A percentile compares a stretch with the other conserved stretches of the same genome.
phyloP scores from a whole-genome alignment of 257 asterid species.

The Dorcoceras hygrometricum region DNA sequence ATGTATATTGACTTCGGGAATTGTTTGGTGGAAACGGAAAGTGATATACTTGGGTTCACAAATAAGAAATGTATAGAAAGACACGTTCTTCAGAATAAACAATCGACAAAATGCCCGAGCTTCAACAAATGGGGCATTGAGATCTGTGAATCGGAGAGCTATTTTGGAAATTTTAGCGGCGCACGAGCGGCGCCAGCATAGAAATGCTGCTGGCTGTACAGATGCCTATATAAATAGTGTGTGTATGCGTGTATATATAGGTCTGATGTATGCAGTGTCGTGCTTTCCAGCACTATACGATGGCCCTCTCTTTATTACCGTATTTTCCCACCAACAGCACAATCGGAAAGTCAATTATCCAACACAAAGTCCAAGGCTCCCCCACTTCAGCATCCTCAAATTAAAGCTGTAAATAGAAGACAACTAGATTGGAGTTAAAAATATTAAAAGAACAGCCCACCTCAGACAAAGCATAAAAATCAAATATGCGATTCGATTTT shows the following conservation, averaged over 20 bases:
- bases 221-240: conserved; percentile 23
- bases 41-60: conserved; percentile 24
- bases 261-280: not conserved
- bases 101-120: not conserved
- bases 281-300: conserved; percentile 13
- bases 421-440: conserved; percentile 22
- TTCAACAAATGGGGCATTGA: conserved; percentile 40
- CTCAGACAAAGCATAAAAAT: conserved; percentile 17
- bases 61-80: conserved; percentile 15
- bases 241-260: conserved; percentile 2
- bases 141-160: conserved; percentile 38
- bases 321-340: conserved; percentile 8
- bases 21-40: conserved; percentile 46
- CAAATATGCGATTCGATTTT: not conserved
- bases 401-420: conserved; percentile 25
- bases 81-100: conserved; percentile 22
- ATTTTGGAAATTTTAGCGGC: conserved; percentile 40
- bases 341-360: conserved; percentile 37
- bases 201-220: conserved; percentile 34
- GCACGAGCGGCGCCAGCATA: conserved; percentile 64
- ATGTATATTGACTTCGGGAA: conserved; percentile 41
- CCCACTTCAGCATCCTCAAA: conserved; percentile 35
- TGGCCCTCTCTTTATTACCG: not conserved
- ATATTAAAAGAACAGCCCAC: not conserved
- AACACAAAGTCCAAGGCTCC: conserved; percentile 39